phyloP scores from a whole-genome alignment of 129 eudicot species.

The Tanacetum coccineum region DNA sequence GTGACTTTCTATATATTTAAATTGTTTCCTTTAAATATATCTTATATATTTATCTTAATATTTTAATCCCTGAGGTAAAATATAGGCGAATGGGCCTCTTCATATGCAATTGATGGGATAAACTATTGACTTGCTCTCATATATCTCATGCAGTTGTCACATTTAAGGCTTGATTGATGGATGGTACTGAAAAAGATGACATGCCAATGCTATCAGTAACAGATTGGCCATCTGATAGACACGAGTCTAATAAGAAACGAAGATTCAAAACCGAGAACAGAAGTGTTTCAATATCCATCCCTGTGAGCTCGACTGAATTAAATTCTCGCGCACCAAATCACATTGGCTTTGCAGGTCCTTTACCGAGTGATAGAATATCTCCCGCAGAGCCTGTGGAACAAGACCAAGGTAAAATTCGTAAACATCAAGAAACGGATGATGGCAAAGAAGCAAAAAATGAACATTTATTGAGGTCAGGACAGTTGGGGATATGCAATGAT shows the following conservation, averaged over 20 bases:
- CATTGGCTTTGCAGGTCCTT: slow-evolving; percentile 29
- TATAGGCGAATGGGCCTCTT: too few species aligned
- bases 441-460: slow-evolving; percentile 40
- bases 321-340: slow-evolving; percentile 25
- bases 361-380: slow-evolving; percentile 27
- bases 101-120: neutral
- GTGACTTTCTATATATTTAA: too few species aligned
- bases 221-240: slow-evolving; percentile 29
- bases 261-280: slow-evolving; percentile 34
- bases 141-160: slow-evolving; percentile 28
- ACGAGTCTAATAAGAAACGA: slow-evolving; percentile 24
- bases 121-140: neutral
- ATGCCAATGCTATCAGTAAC: slow-evolving; percentile 43
- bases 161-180: slow-evolving; percentile 40
- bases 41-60: too few species aligned
- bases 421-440: slow-evolving; percentile 20
- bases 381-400: slow-evolving; percentile 28
- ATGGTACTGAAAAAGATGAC: slow-evolving; percentile 51
- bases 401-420: slow-evolving; percentile 14
- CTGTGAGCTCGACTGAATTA: slow-evolving; percentile 34
- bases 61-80: too few species aligned
- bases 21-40: too few species aligned
- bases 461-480: slow-evolving; percentile 63
- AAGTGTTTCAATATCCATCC: slow-evolving; percentile 67
- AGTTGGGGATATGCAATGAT: slow-evolving; percentile 75